Conservation (phyloP, 2,329 filamentous ascomycete genomes). For the Paraphaeosphaeria minitans region DNA sequence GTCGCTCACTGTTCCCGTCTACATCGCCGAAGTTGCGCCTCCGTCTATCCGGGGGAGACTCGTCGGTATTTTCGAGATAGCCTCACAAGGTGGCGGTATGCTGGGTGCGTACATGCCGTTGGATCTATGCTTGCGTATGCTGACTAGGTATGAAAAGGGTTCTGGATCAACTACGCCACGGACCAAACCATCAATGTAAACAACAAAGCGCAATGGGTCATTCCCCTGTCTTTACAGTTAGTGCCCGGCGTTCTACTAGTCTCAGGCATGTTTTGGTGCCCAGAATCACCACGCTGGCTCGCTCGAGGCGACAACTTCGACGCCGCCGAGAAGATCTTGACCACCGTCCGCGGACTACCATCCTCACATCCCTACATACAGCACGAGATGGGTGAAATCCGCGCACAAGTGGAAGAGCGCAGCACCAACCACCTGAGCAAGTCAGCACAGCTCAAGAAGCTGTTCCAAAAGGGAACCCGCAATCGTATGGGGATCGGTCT, state of each 20-base stretch:
- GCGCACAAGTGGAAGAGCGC: conserved; percentile 41
- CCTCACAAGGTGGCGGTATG: conserved; percentile 66
- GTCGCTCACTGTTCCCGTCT: conserved; percentile 46
- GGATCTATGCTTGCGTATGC: not conserved
- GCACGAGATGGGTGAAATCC: conserved; percentile 57
- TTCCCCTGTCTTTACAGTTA: conserved; percentile 61
- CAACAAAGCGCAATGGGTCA: conserved; percentile 63
- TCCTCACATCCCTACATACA: conserved; percentile 51
- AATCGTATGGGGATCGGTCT: conserved; percentile 48
- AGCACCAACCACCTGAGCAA: conserved; percentile 37
- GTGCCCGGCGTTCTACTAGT: conserved; percentile 48
- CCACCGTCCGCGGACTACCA: conserved; percentile 53
- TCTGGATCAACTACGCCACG: conserved; percentile 52
- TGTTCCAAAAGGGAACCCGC: conserved; percentile 47
- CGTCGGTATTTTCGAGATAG: conserved; percentile 70
- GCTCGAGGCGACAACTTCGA: conserved; percentile 42
- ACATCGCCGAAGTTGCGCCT: conserved; percentile 54
- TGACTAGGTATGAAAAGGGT: conserved; percentile 27
- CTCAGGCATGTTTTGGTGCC: conserved; percentile 44
- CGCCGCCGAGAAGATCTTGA: conserved; percentile 49
- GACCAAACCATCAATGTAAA: conserved; percentile 50
- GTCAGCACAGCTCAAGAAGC: conserved; percentile 40
- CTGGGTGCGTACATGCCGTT: conserved; percentile 18
- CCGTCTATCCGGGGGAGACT: conserved; percentile 68
- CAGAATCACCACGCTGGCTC: conserved; percentile 44